A percentile compares a stretch with the other conserved stretches of the same genome.
These are phyloP conservation scores for Skeletonema grethae DNA, from an alignment of 108 stramenopile genomes.

Conservation along the genomic window DNA sequence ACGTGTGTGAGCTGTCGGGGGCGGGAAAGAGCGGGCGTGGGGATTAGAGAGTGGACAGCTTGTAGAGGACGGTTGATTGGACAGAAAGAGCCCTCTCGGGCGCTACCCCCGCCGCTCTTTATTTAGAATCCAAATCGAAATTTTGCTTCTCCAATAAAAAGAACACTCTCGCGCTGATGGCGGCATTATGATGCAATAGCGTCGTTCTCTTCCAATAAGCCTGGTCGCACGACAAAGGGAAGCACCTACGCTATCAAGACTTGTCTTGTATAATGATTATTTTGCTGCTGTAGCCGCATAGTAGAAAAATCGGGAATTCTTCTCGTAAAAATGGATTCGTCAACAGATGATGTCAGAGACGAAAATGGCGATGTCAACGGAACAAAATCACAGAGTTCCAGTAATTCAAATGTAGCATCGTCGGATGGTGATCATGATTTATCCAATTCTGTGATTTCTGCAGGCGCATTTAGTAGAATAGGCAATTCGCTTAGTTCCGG, in stretches of 20 bases:
- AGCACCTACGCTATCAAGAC: neutral
- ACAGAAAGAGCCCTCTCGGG: too few relatives aligned
- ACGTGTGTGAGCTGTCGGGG: too few relatives aligned
- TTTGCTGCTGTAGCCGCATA: neutral
- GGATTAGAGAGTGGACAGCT: too few relatives aligned
- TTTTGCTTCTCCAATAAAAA: too few relatives aligned
- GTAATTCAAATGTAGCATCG: neutral
- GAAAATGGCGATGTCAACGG: neutral
- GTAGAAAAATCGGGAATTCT: neutral
- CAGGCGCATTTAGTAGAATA: constrained; percentile 3
- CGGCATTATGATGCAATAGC: too few relatives aligned
- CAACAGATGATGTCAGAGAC: neutral
- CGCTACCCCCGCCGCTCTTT: too few relatives aligned
- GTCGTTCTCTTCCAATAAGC: neutral
- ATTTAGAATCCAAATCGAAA: too few relatives aligned
- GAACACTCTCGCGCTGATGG: too few relatives aligned
- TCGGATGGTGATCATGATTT: neutral
- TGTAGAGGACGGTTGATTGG: too few relatives aligned
- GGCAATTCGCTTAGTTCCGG: constrained; percentile 1
- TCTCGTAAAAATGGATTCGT: neutral
- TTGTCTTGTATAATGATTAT: neutral
- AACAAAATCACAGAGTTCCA: neutral
- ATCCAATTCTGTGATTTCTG: neutral
- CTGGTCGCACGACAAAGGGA: neutral
- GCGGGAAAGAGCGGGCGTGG: too few relatives aligned